A percentile compares a stretch with the other conserved stretches of the same genome.
Conservation (phyloP, 2,329 filamentous ascomycete species). For the Dactylellina haptotyla region DNA sequence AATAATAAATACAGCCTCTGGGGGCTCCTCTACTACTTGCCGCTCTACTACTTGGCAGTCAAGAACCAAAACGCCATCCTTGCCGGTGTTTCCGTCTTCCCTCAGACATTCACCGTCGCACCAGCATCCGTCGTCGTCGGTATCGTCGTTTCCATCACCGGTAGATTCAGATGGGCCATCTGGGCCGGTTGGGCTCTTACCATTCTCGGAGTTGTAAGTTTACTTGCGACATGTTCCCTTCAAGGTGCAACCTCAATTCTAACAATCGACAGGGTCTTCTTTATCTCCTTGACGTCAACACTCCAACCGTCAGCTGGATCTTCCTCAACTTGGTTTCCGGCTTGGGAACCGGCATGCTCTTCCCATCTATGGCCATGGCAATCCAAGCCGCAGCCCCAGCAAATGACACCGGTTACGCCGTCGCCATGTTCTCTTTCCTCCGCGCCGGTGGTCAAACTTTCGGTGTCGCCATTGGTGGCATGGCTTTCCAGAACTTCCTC, state of each 20-base stretch:
- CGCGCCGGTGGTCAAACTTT: slow-evolving; percentile 73
- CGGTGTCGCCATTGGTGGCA: slow-evolving; percentile 74
- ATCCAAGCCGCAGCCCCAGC: slow-evolving; percentile 71
- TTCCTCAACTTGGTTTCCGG: slow-evolving; percentile 71
- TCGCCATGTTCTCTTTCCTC: slow-evolving; percentile 75
- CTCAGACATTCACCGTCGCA: slow-evolving; percentile 72
- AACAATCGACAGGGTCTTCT: slow-evolving; percentile 64
- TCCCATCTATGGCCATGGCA: slow-evolving; percentile 71
- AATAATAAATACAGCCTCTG: slow-evolving; percentile 61
- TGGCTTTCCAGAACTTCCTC: slow-evolving; percentile 76
- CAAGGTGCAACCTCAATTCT: neutral
- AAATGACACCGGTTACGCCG: slow-evolving; percentile 70
- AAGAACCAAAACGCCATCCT: slow-evolving; percentile 68
- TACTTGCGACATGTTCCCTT: neutral
- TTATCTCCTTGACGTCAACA: slow-evolving; percentile 65
- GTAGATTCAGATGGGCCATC: slow-evolving; percentile 70
- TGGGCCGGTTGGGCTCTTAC: slow-evolving; percentile 72
- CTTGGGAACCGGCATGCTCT: slow-evolving; percentile 72
- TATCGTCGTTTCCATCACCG: slow-evolving; percentile 67
- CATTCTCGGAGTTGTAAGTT: slow-evolving; percentile 65
- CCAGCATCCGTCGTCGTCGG: slow-evolving; percentile 70
- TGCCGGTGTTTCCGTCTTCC: slow-evolving; percentile 69
- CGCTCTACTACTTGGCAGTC: slow-evolving; percentile 67
- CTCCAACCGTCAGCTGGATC: slow-evolving; percentile 68
- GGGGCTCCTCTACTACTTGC: slow-evolving; percentile 69